phyloP scores from a whole-genome alignment of 2,329 filamentous ascomycete species.

The Aspergillus sergii region DNA sequence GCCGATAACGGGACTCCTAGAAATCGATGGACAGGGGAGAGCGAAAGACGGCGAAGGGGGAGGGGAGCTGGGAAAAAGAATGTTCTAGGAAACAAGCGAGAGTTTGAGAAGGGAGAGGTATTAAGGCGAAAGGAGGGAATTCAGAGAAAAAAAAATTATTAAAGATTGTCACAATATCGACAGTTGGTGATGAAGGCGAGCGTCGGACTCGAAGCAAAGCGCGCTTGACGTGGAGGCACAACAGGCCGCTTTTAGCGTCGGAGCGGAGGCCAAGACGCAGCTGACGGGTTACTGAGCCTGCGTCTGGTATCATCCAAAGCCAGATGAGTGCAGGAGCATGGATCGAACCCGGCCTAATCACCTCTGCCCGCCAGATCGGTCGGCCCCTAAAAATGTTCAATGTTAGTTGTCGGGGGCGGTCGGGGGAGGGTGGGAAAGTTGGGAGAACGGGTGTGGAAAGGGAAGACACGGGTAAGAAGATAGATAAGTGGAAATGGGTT shows the following conservation, averaged over 20 bases:
- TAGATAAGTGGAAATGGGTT: slow-evolving; percentile 5
- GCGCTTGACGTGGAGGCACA: slow-evolving; percentile 35
- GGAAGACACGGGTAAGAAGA: slow-evolving; percentile 10
- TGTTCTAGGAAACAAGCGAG: not conserved
- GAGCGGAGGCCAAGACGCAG: slow-evolving; percentile 40
- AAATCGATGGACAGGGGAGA: slow-evolving; percentile 12
- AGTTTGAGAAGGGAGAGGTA: not conserved
- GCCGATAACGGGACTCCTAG: slow-evolving; percentile 35
- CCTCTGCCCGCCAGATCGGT: slow-evolving; percentile 29
- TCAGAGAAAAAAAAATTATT: not conserved
- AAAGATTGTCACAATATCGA: slow-evolving; percentile 13
- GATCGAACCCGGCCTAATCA: slow-evolving; percentile 31
- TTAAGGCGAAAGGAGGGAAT: not conserved
- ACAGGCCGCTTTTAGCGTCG: slow-evolving; percentile 38
- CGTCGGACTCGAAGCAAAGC: slow-evolving; percentile 27
- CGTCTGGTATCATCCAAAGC: slow-evolving; percentile 32
- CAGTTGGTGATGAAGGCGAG: slow-evolving; percentile 18
- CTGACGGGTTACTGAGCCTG: slow-evolving; percentile 35
- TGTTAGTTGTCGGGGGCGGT: slow-evolving; percentile 11
- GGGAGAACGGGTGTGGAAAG: slow-evolving; percentile 16
- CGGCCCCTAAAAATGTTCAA: slow-evolving; percentile 19
- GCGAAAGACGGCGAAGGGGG: slow-evolving; percentile 5
- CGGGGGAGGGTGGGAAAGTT: not conserved
- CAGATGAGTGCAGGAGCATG: slow-evolving; percentile 36
- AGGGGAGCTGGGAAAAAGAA: slow-evolving; percentile 11